Evolutionary conservation across 2,329 filamentous ascomycete species (phyloP).

Genomic region (Drechslerella dactyloides): DNA sequence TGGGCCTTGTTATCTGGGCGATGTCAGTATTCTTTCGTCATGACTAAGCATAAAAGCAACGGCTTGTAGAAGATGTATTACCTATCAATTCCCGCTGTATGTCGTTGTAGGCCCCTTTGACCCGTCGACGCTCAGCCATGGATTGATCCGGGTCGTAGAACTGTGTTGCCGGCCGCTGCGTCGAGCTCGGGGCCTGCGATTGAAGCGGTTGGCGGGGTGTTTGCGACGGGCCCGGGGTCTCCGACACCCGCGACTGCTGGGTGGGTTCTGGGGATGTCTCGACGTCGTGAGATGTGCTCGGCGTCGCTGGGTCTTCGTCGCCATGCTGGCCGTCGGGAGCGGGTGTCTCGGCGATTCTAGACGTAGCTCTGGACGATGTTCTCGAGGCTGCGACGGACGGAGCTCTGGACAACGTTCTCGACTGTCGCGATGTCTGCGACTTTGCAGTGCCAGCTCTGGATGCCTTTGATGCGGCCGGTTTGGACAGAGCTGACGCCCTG

Average conservation of each 20-base stretch:
- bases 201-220: slow-evolving; percentile 2
- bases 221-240: slow-evolving; percentile 25
- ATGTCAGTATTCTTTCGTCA: too few relatives aligned
- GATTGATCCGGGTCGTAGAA: slow-evolving; percentile 50
- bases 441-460: slow-evolving; percentile 5
- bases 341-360: slow-evolving; percentile 29
- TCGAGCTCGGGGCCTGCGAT: slow-evolving; percentile 19
- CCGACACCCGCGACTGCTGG: slow-evolving; percentile 22
- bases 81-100: slow-evolving; percentile 39
- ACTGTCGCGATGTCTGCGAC: slow-evolving; percentile 11
- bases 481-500: slow-evolving; percentile 10
- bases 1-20: slow-evolving; percentile 25
- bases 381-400: slow-evolving; percentile 14
- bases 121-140: slow-evolving; percentile 36
- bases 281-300: not conserved
- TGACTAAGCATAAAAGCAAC: not conserved
- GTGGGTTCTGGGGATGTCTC: slow-evolving; percentile 10
- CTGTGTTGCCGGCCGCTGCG: slow-evolving; percentile 20
- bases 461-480: slow-evolving; percentile 5
- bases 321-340: slow-evolving; percentile 7
- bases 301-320: slow-evolving; percentile 6
- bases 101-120: slow-evolving; percentile 34
- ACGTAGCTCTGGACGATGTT: slow-evolving; percentile 23
- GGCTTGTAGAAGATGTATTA: slow-evolving; percentile 10
- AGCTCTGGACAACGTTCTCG: slow-evolving; percentile 13